Conservation (phyloP, 2,329 filamentous ascomycete genomes). For the Rhynchosporium graminicola region DNA sequence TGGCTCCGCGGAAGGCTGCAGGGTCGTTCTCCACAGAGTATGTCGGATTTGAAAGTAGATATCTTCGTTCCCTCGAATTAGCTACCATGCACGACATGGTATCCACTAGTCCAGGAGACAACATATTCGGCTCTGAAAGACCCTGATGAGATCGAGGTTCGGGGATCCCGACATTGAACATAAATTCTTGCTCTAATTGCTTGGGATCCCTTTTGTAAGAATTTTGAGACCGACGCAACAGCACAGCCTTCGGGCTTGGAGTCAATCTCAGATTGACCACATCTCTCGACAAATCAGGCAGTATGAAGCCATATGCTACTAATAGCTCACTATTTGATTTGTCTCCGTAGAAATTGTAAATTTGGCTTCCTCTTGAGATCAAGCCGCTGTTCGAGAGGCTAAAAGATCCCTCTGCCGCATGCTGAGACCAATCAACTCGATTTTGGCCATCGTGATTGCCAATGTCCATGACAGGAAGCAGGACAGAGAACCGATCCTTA, state of each 20-base stretch:
- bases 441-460: constrained; percentile 68
- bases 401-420: constrained; percentile 45
- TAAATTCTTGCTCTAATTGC: constrained; percentile 33
- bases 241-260: constrained; percentile 21
- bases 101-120: constrained; percentile 36
- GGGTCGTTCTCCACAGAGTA: constrained; percentile 29
- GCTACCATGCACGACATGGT: constrained; percentile 35
- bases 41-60: constrained; percentile 21
- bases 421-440: constrained; percentile 58
- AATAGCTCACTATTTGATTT: constrained; percentile 74
- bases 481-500: constrained; percentile 50
- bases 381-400: constrained; percentile 46
- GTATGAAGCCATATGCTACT: constrained; percentile 62
- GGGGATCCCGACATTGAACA: constrained; percentile 28
- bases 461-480: constrained; percentile 71
- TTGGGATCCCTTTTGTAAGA: constrained; percentile 24
- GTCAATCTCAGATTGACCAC: constrained; percentile 35
- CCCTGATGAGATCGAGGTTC: background rate
- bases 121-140: constrained; percentile 19
- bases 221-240: constrained; percentile 30
- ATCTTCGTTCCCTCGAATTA: constrained; percentile 30
- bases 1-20: constrained; percentile 20
- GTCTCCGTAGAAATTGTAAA: constrained; percentile 72
- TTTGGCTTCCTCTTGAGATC: constrained; percentile 53
- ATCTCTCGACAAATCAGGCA: constrained; percentile 47